phyloP scores from a whole-genome alignment of 495 filamentous ascomycete genomes.

The Sordaria brevicollis region DNA sequence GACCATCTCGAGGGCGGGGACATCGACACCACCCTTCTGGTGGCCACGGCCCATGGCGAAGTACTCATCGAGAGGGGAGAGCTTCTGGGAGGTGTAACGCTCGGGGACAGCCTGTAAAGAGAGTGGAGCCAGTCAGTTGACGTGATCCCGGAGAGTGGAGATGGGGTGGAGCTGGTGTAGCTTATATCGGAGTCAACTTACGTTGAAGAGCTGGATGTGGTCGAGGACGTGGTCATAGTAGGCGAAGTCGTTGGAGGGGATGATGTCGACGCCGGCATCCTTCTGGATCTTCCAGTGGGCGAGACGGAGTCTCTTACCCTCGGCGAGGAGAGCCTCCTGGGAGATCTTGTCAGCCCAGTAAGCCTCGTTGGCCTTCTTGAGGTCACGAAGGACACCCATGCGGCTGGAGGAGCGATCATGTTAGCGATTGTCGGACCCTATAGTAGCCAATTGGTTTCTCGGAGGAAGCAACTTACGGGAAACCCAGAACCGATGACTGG shows the following conservation, averaged over 20 bases:
- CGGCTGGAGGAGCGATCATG: constrained; percentile 34
- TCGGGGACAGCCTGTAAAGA: constrained; percentile 65
- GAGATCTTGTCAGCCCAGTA: constrained; percentile 94
- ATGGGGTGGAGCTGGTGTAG: background rate
- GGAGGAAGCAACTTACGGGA: constrained; percentile 19
- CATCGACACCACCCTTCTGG: constrained; percentile 86
- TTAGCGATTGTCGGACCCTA: constrained; percentile 54
- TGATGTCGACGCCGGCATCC: constrained; percentile 89
- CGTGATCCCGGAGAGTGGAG: background rate
- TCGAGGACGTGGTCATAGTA: constrained; percentile 97
- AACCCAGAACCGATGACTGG: constrained; percentile 47
- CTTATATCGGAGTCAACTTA: constrained; percentile 32
- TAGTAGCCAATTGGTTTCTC: constrained; percentile 24
- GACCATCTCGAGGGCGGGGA: constrained; percentile 94
- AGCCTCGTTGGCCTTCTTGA: constrained; percentile 98
- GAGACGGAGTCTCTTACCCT: constrained; percentile 91
- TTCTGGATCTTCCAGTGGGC: constrained; percentile 99
- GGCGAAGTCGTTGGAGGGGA: constrained; percentile 98
- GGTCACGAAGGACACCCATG: constrained; percentile 95
- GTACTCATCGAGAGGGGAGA: constrained; percentile 86
- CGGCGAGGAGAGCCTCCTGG: constrained; percentile 72
- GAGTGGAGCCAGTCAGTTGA: background rate
- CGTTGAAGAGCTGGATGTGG: constrained; percentile 97
- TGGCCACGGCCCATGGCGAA: constrained; percentile 99
- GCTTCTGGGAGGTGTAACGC: constrained; percentile 76